Percentiles rank a stretch among this genome's conserved stretches.
These are phyloP conservation scores for Tetradesmus lagerheimii DNA, from an alignment of 139 green algal species.

Conservation along the genomic window DNA sequence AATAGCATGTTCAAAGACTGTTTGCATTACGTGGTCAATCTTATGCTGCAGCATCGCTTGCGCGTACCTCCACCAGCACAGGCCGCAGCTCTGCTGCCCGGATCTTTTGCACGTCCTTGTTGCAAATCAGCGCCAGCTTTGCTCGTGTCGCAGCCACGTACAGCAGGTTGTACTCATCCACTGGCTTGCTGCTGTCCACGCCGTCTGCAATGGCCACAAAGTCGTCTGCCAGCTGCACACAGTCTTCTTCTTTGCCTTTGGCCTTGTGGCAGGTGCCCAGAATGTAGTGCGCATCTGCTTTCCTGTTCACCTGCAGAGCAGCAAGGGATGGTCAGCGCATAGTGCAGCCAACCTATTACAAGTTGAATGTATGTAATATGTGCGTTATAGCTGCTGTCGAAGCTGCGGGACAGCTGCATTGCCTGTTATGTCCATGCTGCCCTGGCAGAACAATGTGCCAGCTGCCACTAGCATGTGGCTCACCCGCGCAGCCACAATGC, in stretches of 20 bases:
- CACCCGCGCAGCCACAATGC: not conserved
- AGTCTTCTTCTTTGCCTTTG: constrained; percentile 20
- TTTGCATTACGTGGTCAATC: too few relatives aligned
- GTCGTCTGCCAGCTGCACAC: constrained; percentile 49
- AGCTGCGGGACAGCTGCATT: too few relatives aligned
- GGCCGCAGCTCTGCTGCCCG: too few relatives aligned
- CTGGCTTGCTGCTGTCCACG: not conserved
- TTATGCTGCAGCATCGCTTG: too few relatives aligned
- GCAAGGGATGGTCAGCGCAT: not conserved
- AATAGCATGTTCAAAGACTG: too few relatives aligned
- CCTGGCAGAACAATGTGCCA: too few relatives aligned
- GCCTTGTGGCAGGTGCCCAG: constrained; percentile 47
- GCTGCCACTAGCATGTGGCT: too few relatives aligned
- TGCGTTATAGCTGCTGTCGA: too few relatives aligned
- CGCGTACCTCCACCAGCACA: too few relatives aligned
- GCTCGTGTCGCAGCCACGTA: constrained; percentile 42
- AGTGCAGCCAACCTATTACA: too few relatives aligned
- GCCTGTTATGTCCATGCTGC: too few relatives aligned
- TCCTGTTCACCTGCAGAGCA: not conserved
- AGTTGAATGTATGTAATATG: too few relatives aligned
- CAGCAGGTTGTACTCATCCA: constrained; percentile 34
- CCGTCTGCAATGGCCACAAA: not conserved
- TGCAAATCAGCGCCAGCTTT: constrained; percentile 22
- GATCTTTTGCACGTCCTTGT: constrained; percentile 16
- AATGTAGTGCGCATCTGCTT: constrained; percentile 4